Evolutionary conservation across 2,329 filamentous ascomycete genomes (phyloP).

Genomic region (Cryphonectria parasitica): DNA sequence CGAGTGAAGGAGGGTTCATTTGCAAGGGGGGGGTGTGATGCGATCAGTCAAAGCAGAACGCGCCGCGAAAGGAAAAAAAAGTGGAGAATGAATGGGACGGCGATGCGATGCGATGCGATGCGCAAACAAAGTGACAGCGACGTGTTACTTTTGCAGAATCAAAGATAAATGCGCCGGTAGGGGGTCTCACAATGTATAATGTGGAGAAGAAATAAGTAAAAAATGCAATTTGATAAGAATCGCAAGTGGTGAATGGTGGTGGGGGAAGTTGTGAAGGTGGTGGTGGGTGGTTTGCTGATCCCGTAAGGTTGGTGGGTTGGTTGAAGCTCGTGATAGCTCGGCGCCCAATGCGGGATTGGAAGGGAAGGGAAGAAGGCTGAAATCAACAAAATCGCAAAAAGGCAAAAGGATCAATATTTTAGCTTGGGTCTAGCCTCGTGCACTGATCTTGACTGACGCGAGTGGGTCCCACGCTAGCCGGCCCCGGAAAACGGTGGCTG

Average conservation of each 20-base stretch:
- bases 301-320: constrained; percentile 26
- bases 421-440: constrained; percentile 36
- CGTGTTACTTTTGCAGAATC: constrained; percentile 20
- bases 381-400: constrained; percentile 33
- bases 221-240: constrained; percentile 22
- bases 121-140: constrained; percentile 30
- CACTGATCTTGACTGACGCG: constrained; percentile 17
- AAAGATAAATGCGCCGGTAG: neutral
- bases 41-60: constrained; percentile 8
- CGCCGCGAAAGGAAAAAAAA: constrained; percentile 15
- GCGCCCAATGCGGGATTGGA: constrained; percentile 30
- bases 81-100: constrained; percentile 19
- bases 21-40: constrained; percentile 3
- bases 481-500: constrained; percentile 28
- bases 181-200: neutral
- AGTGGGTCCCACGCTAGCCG: constrained; percentile 21
- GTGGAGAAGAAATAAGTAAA: constrained; percentile 9
- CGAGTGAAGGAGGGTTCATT: neutral
- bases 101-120: constrained; percentile 35
- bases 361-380: constrained; percentile 35
- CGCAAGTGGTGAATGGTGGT: constrained; percentile 16
- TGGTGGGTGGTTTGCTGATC: constrained; percentile 15
- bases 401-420: constrained; percentile 29
- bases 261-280: constrained; percentile 19
- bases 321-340: constrained; percentile 33